A percentile compares a stretch with the other conserved stretches of the same genome.
phyloP scores from a whole-genome alignment of 169 alveolate genomes.

The Plasmodium relictum region DNA sequence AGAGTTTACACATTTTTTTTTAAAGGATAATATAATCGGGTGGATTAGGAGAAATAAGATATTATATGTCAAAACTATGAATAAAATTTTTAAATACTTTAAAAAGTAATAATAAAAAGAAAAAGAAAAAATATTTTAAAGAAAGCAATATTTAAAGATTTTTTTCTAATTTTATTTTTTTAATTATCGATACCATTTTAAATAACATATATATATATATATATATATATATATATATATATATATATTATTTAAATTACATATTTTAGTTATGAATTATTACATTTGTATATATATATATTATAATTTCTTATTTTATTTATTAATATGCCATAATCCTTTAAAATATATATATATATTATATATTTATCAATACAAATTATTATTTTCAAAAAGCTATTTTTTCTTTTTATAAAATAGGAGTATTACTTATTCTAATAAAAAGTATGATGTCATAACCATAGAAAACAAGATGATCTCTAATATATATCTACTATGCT shows the following conservation, averaged over 20 bases:
- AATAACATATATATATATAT: neutral
- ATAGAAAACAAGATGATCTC: constrained; percentile 64
- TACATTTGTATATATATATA: too few relatives aligned
- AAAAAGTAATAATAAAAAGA: constrained; percentile 24
- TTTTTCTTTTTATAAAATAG: constrained; percentile 15
- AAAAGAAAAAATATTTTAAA: neutral
- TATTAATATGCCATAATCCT: too few relatives aligned
- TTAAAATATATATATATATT: neutral
- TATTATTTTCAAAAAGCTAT: neutral
- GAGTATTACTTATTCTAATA: constrained; percentile 21
- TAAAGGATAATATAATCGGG: constrained; percentile 72
- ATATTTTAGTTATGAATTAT: too few relatives aligned
- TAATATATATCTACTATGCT: constrained; percentile 42
- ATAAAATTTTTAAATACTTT: constrained; percentile 15
- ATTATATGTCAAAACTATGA: constrained; percentile 27
- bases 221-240: neutral
- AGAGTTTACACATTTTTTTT: constrained; percentile 42
- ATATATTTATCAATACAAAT: neutral
- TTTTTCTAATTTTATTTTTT: neutral
- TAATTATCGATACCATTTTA: neutral
- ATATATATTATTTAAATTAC: neutral
- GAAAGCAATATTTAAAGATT: neutral
- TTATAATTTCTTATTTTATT: too few relatives aligned
- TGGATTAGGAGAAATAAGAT: constrained; percentile 35
- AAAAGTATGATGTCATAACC: constrained; percentile 38